These are phyloP conservation scores for Suhomyces sp. DNA, from an alignment of 805 yeast species.

Conservation along the genomic window DNA sequence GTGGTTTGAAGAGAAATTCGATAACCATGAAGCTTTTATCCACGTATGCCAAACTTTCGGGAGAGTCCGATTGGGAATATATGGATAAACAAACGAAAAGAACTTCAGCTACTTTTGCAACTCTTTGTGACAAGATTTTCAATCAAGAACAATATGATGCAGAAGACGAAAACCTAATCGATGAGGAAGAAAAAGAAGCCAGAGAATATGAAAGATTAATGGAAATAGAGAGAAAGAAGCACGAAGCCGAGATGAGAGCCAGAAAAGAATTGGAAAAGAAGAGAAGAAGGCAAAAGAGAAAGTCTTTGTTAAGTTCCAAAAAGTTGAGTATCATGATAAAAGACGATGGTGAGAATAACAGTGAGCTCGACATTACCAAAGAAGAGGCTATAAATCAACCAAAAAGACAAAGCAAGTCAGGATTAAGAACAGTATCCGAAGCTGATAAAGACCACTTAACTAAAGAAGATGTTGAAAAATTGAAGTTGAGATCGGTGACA, in stretches of 20 bases:
- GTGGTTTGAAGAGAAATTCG: constrained; percentile 61
- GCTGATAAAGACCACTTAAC: constrained; percentile 35
- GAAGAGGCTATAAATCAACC: constrained; percentile 31
- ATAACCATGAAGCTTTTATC: constrained; percentile 68
- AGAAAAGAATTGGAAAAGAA: constrained; percentile 46
- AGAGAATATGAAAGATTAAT: constrained; percentile 45
- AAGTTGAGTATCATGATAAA: constrained; percentile 36
- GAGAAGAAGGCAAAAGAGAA: constrained; percentile 41
- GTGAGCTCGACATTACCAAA: constrained; percentile 22
- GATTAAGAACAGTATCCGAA: constrained; percentile 37
- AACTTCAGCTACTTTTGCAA: constrained; percentile 75
- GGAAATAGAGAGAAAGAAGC: constrained; percentile 46
- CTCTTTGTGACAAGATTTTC: constrained; percentile 72
- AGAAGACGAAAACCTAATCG: constrained; percentile 47
- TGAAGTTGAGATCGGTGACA: constrained; percentile 48
- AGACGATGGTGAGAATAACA: constrained; percentile 23
- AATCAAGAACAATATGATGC: constrained; percentile 57
- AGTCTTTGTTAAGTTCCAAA: constrained; percentile 36
- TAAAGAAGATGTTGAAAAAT: constrained; percentile 41
- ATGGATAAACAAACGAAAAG: constrained; percentile 72
- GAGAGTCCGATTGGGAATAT: constrained; percentile 63
- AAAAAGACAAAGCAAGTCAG: constrained; percentile 32
- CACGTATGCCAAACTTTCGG: constrained; percentile 68
- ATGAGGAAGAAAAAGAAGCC: constrained; percentile 43
- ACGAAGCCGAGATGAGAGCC: constrained; percentile 52